A percentile compares a stretch with the other conserved stretches of the same genome.
These are phyloP conservation scores for Microascus cirrosus DNA, from an alignment of 2,329 filamentous ascomycete species.

Conservation along the genomic window DNA sequence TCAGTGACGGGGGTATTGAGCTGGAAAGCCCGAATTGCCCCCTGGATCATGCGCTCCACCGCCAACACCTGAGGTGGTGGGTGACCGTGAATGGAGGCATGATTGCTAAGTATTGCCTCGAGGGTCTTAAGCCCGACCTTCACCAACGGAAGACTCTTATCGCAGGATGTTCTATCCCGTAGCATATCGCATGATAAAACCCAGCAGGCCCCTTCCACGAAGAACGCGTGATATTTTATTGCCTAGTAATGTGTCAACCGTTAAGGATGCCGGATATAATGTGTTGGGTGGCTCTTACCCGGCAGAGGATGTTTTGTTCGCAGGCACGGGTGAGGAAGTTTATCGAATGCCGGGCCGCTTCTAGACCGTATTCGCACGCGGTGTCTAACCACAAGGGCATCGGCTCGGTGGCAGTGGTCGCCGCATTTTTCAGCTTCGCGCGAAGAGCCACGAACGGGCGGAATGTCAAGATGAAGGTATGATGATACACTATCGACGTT, in stretches of 20 bases:
- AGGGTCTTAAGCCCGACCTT: neutral
- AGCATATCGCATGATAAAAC: slow-evolving; percentile 29
- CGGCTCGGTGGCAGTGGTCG: slow-evolving; percentile 9
- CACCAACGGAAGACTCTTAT: slow-evolving; percentile 28
- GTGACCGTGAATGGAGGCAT: slow-evolving; percentile 10
- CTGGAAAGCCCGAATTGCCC: slow-evolving; percentile 14
- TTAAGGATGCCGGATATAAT: slow-evolving; percentile 3
- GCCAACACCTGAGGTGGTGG: slow-evolving; percentile 13
- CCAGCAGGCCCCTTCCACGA: slow-evolving; percentile 27
- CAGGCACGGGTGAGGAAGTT: slow-evolving; percentile 26
- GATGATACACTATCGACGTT: slow-evolving; percentile 24
- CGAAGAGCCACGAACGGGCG: slow-evolving; percentile 31
- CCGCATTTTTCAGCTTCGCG: slow-evolving; percentile 23
- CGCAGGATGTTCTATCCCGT: slow-evolving; percentile 21
- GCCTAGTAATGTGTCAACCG: slow-evolving; percentile 15
- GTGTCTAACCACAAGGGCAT: slow-evolving; percentile 24
- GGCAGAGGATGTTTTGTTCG: slow-evolving; percentile 24
- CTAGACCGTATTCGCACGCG: slow-evolving; percentile 27
- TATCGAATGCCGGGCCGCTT: slow-evolving; percentile 26
- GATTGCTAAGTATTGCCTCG: neutral
- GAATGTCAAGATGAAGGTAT: slow-evolving; percentile 28
- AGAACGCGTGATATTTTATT: slow-evolving; percentile 30
- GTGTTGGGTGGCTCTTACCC: slow-evolving; percentile 14
- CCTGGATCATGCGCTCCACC: slow-evolving; percentile 18
- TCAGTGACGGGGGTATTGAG: slow-evolving; percentile 8